These are phyloP conservation scores for Crithidia fasciculata DNA, from an alignment of 208 protist species.

Conservation along the genomic window DNA sequence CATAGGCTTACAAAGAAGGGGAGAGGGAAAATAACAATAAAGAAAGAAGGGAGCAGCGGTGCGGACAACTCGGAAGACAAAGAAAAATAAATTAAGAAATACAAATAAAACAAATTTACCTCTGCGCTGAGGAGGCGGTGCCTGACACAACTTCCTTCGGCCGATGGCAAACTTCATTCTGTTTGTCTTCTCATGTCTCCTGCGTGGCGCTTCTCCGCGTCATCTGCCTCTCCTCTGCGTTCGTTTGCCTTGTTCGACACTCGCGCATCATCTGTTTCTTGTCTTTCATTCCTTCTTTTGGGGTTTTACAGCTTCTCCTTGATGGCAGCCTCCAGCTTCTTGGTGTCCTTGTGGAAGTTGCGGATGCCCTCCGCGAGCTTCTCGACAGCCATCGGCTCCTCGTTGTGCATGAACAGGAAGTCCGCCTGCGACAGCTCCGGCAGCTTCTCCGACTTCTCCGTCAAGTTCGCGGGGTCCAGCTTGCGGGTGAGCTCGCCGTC, in stretches of 20 bases:
- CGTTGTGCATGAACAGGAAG: conserved; percentile 85
- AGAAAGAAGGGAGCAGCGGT: background rate
- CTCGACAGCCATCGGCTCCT: conserved; percentile 97
- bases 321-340: conserved; percentile 89
- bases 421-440: conserved; percentile 70
- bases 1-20: background rate
- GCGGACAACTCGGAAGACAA: background rate
- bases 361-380: conserved; percentile 98
- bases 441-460: conserved; percentile 55
- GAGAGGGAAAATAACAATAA: background rate
- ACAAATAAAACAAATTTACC: background rate
- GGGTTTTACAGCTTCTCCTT: conserved; percentile 50
- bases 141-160: background rate
- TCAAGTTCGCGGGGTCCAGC: conserved; percentile 57
- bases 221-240: background rate
- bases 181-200: background rate
- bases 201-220: background rate
- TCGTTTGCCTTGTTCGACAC: background rate
- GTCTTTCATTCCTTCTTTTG: background rate
- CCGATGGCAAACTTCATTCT: conserved; percentile 1
- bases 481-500: conserved; percentile 53
- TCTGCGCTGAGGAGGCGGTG: background rate
- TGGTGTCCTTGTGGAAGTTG: conserved; percentile 94
- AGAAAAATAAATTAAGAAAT: background rate
- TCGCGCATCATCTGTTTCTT: background rate